Conservation (phyloP, 2,329 filamentous ascomycete genomes). For the Ilyonectria robusta region DNA sequence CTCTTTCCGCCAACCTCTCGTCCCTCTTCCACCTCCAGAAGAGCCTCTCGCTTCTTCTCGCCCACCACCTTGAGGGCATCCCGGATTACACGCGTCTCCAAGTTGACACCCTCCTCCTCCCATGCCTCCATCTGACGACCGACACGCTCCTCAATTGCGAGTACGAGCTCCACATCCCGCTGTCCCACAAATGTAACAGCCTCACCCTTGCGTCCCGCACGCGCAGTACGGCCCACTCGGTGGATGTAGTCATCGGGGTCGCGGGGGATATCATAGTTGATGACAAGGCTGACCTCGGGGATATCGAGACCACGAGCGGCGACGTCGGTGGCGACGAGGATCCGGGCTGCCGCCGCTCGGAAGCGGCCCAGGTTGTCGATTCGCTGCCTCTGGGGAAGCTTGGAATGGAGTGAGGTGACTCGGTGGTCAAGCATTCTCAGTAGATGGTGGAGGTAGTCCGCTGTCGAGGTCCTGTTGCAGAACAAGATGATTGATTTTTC, state of each 20-base stretch:
- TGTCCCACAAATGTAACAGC: slow-evolving; percentile 92
- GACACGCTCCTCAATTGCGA: slow-evolving; percentile 89
- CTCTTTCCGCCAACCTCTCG: slow-evolving; percentile 92
- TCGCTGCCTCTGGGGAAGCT: slow-evolving; percentile 86
- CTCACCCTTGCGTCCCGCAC: slow-evolving; percentile 88
- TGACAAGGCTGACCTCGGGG: slow-evolving; percentile 87
- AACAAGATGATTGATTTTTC: slow-evolving; percentile 90
- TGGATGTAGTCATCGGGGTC: slow-evolving; percentile 98
- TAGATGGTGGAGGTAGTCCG: slow-evolving; percentile 89
- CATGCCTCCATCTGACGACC: slow-evolving; percentile 86
- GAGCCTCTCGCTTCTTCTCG: slow-evolving; percentile 94
- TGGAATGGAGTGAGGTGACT: slow-evolving; percentile 92
- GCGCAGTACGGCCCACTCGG: slow-evolving; percentile 92
- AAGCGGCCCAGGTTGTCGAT: slow-evolving; percentile 92
- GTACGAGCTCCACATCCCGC: slow-evolving; percentile 90
- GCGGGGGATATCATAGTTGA: slow-evolving; percentile 97
- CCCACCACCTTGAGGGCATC: slow-evolving; percentile 90
- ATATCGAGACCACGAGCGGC: slow-evolving; percentile 82
- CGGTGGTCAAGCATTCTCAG: slow-evolving; percentile 89
- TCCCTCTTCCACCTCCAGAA: slow-evolving; percentile 92
- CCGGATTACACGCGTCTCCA: slow-evolving; percentile 90
- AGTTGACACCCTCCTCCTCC: slow-evolving; percentile 90
- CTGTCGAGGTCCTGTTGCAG: slow-evolving; percentile 91
- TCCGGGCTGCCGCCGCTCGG: slow-evolving; percentile 87
- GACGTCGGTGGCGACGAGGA: slow-evolving; percentile 83